These are phyloP conservation scores for Aspergillus biplanus DNA, from an alignment of 495 filamentous ascomycete genomes.

Conservation along the genomic window DNA sequence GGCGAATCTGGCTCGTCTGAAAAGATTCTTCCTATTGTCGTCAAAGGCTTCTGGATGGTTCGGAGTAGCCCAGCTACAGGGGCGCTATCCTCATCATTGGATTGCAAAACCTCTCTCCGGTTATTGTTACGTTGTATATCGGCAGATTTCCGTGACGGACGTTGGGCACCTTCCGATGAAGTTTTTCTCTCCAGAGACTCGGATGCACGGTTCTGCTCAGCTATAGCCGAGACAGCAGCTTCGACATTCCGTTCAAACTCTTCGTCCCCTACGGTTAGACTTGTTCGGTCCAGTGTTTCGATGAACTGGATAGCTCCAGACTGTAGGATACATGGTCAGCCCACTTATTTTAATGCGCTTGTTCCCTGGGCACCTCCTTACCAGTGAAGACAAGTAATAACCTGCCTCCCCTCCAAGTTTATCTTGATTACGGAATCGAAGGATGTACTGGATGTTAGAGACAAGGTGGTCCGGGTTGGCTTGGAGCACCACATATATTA, in stretches of 20 bases:
- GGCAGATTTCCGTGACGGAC: slow-evolving; percentile 56
- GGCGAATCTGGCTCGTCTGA: slow-evolving; percentile 68
- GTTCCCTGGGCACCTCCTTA: slow-evolving; percentile 35
- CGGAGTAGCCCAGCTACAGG: slow-evolving; percentile 86
- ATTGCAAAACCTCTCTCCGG: slow-evolving; percentile 43
- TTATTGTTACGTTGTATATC: slow-evolving; percentile 58
- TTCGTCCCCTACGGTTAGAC: slow-evolving; percentile 87
- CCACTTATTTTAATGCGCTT: neutral
- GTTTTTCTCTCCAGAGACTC: slow-evolving; percentile 62
- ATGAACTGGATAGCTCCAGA: slow-evolving; percentile 97
- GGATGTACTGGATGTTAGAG: slow-evolving; percentile 97
- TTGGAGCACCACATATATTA: slow-evolving; percentile 94
- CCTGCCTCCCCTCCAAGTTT: slow-evolving; percentile 95
- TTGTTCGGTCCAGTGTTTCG: slow-evolving; percentile 92
- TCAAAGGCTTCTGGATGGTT: slow-evolving; percentile 88
- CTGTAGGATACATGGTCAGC: slow-evolving; percentile 40
- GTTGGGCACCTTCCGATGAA: slow-evolving; percentile 29
- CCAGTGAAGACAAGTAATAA: slow-evolving; percentile 96
- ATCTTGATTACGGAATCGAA: slow-evolving; percentile 95
- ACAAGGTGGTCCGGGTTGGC: slow-evolving; percentile 94
- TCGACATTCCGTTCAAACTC: slow-evolving; percentile 97
- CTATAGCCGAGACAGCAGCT: slow-evolving; percentile 93
- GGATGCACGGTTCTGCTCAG: slow-evolving; percentile 74
- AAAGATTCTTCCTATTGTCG: slow-evolving; percentile 97
- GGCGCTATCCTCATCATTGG: slow-evolving; percentile 68